A percentile compares a stretch with the other conserved stretches of the same genome.
Evolutionary conservation across 2,329 filamentous ascomycete species (phyloP).

Genomic region (Fusarium oxysporum): DNA sequence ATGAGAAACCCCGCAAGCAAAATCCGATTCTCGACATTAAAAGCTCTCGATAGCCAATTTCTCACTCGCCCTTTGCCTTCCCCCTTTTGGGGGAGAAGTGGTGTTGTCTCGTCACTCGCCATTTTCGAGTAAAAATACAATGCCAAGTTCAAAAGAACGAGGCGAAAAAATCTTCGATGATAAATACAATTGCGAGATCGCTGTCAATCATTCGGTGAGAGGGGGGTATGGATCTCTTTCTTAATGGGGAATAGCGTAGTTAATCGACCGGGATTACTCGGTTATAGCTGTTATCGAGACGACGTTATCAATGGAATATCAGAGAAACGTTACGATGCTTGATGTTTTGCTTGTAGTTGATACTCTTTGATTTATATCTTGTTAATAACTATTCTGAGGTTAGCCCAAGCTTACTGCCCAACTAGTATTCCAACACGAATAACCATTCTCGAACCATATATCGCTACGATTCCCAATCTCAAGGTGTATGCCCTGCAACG

Average conservation of each 20-base stretch:
- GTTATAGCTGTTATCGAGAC: conserved; percentile 4
- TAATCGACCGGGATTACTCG: conserved; percentile 20
- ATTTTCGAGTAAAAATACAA: conserved; percentile 22
- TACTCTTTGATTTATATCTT: neutral
- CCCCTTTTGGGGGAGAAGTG: conserved; percentile 33
- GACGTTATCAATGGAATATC: neutral
- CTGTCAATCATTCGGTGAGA: conserved; percentile 22
- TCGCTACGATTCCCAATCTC: fast-evolving
- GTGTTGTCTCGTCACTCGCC: conserved; percentile 41
- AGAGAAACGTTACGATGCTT: neutral
- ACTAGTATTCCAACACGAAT: neutral
- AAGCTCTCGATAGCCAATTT: conserved; percentile 34
- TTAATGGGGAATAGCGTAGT: conserved; percentile 13
- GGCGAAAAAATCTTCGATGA: conserved; percentile 26
- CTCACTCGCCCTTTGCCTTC: neutral
- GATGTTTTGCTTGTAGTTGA: neutral
- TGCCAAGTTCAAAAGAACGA: neutral
- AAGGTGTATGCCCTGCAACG: fast-evolving
- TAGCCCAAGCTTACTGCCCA: neutral
- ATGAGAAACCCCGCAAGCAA: conserved; percentile 71
- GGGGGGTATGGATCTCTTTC: conserved; percentile 11
- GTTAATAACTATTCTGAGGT: neutral
- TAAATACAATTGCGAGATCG: conserved; percentile 30
- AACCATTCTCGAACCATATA: neutral
- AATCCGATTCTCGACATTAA: conserved; percentile 58